These are phyloP conservation scores for Selaginella tamariscina DNA, from an alignment of 75 land plant species.

Conservation along the genomic window DNA sequence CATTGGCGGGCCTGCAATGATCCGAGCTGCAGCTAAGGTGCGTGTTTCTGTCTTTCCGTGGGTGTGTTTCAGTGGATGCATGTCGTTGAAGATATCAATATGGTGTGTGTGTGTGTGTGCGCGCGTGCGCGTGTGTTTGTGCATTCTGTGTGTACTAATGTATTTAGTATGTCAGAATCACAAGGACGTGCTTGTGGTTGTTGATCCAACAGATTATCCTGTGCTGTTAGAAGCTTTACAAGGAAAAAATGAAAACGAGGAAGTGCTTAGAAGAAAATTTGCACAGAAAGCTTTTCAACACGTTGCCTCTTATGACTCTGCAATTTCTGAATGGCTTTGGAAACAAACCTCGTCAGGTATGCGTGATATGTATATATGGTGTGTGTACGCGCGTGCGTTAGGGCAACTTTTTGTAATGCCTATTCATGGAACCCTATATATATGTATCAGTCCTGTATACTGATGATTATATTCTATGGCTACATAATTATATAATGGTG, in stretches of 20 bases:
- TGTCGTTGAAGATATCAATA: neutral
- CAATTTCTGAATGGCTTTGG: constrained; percentile 97
- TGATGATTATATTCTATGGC: too few relatives aligned
- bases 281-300: constrained; percentile 99
- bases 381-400: too few relatives aligned
- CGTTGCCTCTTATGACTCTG: constrained; percentile 90
- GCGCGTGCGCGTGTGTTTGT: neutral
- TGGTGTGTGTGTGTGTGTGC: neutral
- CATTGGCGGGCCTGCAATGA: constrained; percentile 98
- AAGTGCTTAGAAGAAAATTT: constrained; percentile 53
- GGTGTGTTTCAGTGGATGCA: neutral
- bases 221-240: constrained; percentile 52
- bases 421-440: too few relatives aligned
- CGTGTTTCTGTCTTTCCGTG: constrained; percentile 2
- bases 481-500: too few relatives aligned
- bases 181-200: constrained; percentile 89
- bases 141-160: constrained; percentile 6
- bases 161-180: constrained; percentile 59
- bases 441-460: too few relatives aligned
- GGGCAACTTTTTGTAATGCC: too few relatives aligned
- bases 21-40: constrained; percentile 98
- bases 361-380: too few relatives aligned
- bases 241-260: constrained; percentile 34
- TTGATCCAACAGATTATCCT: constrained; percentile 73
- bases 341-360: too few relatives aligned